Percentiles rank a stretch among this genome's conserved stretches.
Conservation (phyloP, 2,329 filamentous ascomycete genomes). For the Sordariomycetes sp. region DNA sequence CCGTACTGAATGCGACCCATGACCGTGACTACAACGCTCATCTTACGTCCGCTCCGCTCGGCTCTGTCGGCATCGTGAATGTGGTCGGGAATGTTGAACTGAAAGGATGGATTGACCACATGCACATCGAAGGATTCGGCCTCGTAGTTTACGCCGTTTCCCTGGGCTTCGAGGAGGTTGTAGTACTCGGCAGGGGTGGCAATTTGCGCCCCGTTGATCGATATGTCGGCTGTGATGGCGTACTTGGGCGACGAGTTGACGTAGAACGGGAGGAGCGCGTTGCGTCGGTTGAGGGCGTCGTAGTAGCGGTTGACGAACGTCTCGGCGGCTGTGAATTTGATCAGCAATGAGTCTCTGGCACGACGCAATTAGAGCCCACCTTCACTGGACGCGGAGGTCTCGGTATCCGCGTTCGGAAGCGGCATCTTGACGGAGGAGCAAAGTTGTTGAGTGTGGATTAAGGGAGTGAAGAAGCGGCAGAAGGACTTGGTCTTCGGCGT, state of each 20-base stretch:
- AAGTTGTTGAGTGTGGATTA: background rate
- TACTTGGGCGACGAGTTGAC: constrained; percentile 46
- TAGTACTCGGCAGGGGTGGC: constrained; percentile 56
- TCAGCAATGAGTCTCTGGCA: constrained; percentile 1
- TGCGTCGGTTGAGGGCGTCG: constrained; percentile 56
- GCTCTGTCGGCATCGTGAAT: constrained; percentile 27
- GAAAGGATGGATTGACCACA: constrained; percentile 62
- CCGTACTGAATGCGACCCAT: constrained; percentile 65
- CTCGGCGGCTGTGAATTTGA: constrained; percentile 49
- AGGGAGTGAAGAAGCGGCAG: background rate
- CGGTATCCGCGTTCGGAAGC: constrained; percentile 28
- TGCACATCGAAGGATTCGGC: constrained; percentile 70
- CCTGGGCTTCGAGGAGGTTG: constrained; percentile 56
- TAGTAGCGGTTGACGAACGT: constrained; percentile 70
- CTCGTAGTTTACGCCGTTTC: constrained; percentile 55
- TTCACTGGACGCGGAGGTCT: constrained; percentile 36
- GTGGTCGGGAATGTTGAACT: constrained; percentile 42
- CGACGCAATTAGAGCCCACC: constrained; percentile 20
- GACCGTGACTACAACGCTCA: constrained; percentile 65
- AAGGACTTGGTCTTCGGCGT: background rate
- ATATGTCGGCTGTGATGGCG: constrained; percentile 55
- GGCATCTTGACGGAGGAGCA: constrained; percentile 16
- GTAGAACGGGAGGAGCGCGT: constrained; percentile 61
- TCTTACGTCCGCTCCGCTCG: constrained; percentile 43
- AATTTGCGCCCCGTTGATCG: constrained; percentile 68